phyloP scores from a whole-genome alignment of 2,329 filamentous ascomycete species.

The Trematosphaeria pertusa region DNA sequence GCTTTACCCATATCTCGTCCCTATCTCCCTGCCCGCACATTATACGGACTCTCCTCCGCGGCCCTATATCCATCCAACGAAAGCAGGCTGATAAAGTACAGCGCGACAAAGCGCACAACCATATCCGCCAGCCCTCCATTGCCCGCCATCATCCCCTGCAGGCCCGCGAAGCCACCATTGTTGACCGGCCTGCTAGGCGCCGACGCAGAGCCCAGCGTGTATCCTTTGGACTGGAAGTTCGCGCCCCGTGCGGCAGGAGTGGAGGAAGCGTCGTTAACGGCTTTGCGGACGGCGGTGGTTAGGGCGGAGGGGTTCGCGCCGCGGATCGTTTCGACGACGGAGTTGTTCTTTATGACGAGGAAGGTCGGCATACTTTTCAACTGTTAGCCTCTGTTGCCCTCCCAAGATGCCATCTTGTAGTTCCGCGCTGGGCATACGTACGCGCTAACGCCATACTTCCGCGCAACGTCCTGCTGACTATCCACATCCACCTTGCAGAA shows the following conservation, averaged over 20 bases:
- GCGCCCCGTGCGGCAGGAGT: constrained; percentile 43
- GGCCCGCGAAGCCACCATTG: constrained; percentile 30
- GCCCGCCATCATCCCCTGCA: constrained; percentile 35
- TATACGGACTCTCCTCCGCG: constrained; percentile 54
- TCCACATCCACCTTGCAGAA: constrained; percentile 66
- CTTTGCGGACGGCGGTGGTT: constrained; percentile 55
- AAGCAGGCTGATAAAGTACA: constrained; percentile 56
- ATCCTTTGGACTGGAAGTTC: constrained; percentile 52
- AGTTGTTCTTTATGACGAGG: constrained; percentile 53
- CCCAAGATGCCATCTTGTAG: too few relatives aligned
- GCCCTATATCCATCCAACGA: constrained; percentile 53
- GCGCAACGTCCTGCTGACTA: constrained; percentile 57
- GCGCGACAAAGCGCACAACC: constrained; percentile 53
- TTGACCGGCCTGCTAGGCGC: constrained; percentile 34
- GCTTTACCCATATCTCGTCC: background rate
- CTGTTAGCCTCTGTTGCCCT: constrained; percentile 8
- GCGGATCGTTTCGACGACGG: constrained; percentile 55
- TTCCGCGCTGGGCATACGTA: constrained; percentile 23
- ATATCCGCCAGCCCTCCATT: constrained; percentile 48
- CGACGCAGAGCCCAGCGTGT: constrained; percentile 48
- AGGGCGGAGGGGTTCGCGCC: constrained; percentile 58
- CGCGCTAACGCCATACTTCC: constrained; percentile 59
- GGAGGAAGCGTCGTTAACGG: constrained; percentile 48
- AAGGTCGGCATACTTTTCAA: constrained; percentile 56
- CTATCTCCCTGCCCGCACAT: constrained; percentile 35